Conservation (phyloP, 164 flowering plant genomes). For the Amborella trichopoda region DNA sequence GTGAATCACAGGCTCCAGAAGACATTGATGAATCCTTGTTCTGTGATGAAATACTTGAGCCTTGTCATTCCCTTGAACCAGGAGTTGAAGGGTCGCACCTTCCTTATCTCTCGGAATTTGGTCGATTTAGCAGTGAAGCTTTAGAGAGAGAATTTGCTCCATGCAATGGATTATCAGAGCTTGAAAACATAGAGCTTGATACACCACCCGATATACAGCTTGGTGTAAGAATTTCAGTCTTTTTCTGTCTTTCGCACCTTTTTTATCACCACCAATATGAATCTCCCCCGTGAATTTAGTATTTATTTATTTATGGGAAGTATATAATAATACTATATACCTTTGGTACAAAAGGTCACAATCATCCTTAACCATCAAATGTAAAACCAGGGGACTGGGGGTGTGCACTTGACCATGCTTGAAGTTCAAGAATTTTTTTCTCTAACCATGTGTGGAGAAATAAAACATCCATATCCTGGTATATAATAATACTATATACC, state of each 20-base stretch:
- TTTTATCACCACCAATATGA: no score
- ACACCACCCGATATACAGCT: constrained; percentile 50
- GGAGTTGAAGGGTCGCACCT: constrained; percentile 9
- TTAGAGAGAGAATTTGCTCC: constrained; percentile 11
- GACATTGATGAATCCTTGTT: constrained; percentile 21
- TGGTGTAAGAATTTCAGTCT: constrained; percentile 26
- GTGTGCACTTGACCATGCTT: not conserved
- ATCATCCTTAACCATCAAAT: no score
- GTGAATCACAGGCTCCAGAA: constrained; percentile 43
- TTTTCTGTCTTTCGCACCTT: no score
- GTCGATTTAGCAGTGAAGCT: constrained; percentile 2
- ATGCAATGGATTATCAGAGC: constrained; percentile 33
- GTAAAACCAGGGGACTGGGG: no score
- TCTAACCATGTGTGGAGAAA: no score
- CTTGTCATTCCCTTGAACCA: constrained; percentile 11
- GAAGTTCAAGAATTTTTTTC: no score
- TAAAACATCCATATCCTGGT: not conserved
- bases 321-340: no score
- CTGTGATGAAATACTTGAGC: constrained; percentile 41
- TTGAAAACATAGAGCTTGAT: constrained; percentile 41
- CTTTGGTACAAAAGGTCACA: no score
- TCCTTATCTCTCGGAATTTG: constrained; percentile 6
- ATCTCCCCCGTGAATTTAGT: no score
- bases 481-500: no score
- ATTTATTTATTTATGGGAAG: no score